These are phyloP conservation scores for Rhododendron ferrugineum DNA, from an alignment of 148 eudicot species.

Conservation along the genomic window DNA sequence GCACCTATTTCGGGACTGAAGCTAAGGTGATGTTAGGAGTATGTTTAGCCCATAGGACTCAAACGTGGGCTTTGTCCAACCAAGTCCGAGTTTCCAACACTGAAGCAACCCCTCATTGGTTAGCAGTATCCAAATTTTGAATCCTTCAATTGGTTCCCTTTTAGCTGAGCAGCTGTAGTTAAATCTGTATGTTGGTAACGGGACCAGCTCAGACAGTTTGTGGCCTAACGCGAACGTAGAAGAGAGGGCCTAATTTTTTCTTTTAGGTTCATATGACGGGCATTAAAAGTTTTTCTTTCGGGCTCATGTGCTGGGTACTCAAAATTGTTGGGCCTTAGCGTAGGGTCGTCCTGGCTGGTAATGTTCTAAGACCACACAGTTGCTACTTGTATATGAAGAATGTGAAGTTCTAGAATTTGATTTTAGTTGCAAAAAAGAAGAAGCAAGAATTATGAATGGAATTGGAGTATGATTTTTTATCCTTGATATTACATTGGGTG, in stretches of 20 bases:
- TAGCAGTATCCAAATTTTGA: background rate
- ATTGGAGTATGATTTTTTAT: background rate
- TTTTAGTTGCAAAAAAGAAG: background rate
- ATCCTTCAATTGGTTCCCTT: background rate
- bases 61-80: too few species aligned
- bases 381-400: background rate
- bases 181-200: background rate
- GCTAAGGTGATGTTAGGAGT: too few species aligned
- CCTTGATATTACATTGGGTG: background rate
- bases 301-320: background rate
- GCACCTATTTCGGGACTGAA: too few species aligned
- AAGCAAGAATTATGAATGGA: background rate
- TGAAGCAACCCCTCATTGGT: too few species aligned
- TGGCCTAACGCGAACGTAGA: background rate
- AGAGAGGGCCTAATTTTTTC: background rate
- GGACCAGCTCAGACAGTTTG: background rate
- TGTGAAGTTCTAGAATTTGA: background rate
- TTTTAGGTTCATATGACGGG: background rate
- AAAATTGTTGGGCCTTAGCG: too few species aligned
- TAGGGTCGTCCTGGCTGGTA: background rate
- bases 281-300: background rate
- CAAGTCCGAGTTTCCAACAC: too few species aligned
- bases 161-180: background rate
- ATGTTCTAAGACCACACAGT: background rate
- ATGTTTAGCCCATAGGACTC: too few species aligned